Percentiles rank a stretch among this genome's conserved stretches.
Conservation (phyloP, 192 early-diverging fungal genomes). For the Borealophlyctis nickersoniae region DNA sequence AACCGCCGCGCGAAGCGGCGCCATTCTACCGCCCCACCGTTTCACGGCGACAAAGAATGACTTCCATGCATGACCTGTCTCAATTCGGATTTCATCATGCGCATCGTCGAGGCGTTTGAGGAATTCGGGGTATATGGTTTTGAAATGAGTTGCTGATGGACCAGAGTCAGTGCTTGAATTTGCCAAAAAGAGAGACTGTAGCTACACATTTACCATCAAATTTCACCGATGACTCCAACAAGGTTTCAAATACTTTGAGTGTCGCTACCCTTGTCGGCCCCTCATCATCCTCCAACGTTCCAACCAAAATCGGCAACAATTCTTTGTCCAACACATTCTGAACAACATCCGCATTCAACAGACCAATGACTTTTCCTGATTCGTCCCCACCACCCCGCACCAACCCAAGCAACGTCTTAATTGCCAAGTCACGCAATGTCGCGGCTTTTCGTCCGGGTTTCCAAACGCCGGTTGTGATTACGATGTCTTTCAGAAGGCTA, state of each 20-base stretch:
- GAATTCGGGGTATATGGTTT: conserved; percentile 52
- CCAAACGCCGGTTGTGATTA: conserved; percentile 42
- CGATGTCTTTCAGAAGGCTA: conserved; percentile 31
- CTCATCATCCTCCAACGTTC: conserved; percentile 46
- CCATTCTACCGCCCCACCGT: conserved; percentile 22
- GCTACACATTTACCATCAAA: conserved; percentile 22
- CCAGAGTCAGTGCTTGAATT: conserved; percentile 1
- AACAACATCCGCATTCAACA: conserved; percentile 4
- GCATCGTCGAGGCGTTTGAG: conserved; percentile 60
- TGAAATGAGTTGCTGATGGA: conserved; percentile 32
- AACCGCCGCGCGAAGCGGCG: conserved; percentile 2
- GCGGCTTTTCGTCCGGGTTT: conserved; percentile 38
- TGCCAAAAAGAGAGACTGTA: background rate
- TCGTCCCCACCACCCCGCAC: background rate
- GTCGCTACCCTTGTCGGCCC: conserved; percentile 26
- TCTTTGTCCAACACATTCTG: conserved; percentile 7
- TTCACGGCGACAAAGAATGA: conserved; percentile 29
- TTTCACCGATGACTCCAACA: background rate
- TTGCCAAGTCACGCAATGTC: conserved; percentile 25
- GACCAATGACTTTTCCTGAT: conserved; percentile 4
- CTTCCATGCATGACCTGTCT: conserved; percentile 16
- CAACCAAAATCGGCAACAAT: conserved; percentile 31
- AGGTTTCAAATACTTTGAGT: conserved; percentile 11
- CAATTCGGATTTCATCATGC: conserved; percentile 44
- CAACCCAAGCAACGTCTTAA: conserved; percentile 24